A percentile compares a stretch with the other conserved stretches of the same genome.
Evolutionary conservation across 2,329 filamentous ascomycete genomes (phyloP).

Genomic region (Hypoxylon sp.): DNA sequence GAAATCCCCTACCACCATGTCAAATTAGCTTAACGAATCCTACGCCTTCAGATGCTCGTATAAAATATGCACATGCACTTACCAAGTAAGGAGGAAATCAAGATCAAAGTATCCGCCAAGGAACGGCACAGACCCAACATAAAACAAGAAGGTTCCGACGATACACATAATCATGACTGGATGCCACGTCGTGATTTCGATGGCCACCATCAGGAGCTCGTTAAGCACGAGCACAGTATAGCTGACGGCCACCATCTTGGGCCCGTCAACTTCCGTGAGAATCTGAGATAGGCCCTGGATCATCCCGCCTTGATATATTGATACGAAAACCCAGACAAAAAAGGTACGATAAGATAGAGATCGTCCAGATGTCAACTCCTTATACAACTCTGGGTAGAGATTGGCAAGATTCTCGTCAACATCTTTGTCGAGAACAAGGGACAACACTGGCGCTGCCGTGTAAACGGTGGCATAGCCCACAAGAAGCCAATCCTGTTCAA

Average conservation of each 20-base stretch:
- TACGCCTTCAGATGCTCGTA: neutral
- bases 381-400: constrained; percentile 96
- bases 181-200: constrained; percentile 97
- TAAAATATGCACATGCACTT: constrained; percentile 49
- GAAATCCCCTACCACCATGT: constrained; percentile 72
- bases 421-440: constrained; percentile 92
- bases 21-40: constrained; percentile 38
- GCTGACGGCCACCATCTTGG: constrained; percentile 86
- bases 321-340: constrained; percentile 95
- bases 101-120: constrained; percentile 92
- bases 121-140: constrained; percentile 85
- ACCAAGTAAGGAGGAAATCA: constrained; percentile 77
- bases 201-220: constrained; percentile 96
- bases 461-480: constrained; percentile 97
- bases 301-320: constrained; percentile 92
- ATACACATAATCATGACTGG: constrained; percentile 89
- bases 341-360: constrained; percentile 93
- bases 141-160: constrained; percentile 84
- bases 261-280: constrained; percentile 79
- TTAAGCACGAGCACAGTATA: constrained; percentile 95
- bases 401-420: constrained; percentile 95
- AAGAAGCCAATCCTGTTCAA: constrained; percentile 84
- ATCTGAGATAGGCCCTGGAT: constrained; percentile 96
- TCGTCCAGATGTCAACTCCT: constrained; percentile 90
- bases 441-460: constrained; percentile 92